Percentiles rank a stretch among this genome's conserved stretches.
These are phyloP conservation scores for Acanthamoeba triangularis DNA, from an alignment of 208 protist genomes.

Conservation along the genomic window DNA sequence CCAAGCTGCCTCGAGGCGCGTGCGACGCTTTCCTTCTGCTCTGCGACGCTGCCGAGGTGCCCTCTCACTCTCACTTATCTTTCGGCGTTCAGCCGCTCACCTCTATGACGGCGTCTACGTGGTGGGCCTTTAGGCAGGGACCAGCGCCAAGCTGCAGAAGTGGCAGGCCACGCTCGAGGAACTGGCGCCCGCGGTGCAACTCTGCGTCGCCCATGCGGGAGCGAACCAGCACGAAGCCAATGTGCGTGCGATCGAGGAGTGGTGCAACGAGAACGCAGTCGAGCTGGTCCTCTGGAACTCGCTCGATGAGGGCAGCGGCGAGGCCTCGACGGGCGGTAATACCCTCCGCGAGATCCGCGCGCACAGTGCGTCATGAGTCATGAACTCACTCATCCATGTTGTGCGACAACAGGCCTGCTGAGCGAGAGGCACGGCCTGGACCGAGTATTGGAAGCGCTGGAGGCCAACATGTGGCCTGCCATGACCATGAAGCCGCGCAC, in stretches of 20 bases:
- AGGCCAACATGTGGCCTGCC: conserved; percentile 63
- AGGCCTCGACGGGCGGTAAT: not conserved
- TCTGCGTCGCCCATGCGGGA: not conserved
- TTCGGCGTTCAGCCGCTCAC: not conserved
- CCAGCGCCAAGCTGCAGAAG: not conserved
- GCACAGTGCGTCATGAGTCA: not conserved
- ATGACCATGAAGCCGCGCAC: conserved; percentile 60
- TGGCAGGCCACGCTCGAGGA: not conserved
- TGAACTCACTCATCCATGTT: not conserved
- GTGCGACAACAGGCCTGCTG: not conserved
- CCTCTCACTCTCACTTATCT: not conserved
- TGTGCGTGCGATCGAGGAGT: not conserved
- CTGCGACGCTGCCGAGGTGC: not conserved
- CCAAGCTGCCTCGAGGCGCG: not conserved
- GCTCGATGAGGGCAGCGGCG: not conserved
- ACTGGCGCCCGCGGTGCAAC: not conserved
- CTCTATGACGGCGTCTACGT: not conserved
- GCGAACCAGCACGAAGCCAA: not conserved
- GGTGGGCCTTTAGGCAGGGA: not conserved
- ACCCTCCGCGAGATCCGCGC: not conserved
- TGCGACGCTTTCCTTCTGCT: conserved; percentile 10
- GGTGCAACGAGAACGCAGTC: not conserved
- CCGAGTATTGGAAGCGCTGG: conserved; percentile 22
- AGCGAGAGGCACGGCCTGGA: conserved; percentile 33
- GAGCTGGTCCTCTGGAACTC: conserved; percentile 10